phyloP scores from a whole-genome alignment of 495 filamentous ascomycete genomes.

The Aspergillus homomorphus region DNA sequence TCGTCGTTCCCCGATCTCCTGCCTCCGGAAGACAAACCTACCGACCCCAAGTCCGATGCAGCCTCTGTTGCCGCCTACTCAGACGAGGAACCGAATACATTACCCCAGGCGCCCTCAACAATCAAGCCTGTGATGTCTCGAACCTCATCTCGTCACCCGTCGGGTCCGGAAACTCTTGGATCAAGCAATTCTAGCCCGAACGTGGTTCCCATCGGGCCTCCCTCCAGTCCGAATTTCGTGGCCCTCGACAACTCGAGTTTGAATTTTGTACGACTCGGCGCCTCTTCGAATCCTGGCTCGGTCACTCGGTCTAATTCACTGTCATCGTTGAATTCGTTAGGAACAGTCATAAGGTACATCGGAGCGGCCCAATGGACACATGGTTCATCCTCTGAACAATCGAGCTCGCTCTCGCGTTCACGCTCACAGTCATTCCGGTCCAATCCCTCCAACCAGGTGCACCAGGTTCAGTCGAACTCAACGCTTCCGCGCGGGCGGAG shows the following conservation, averaged over 20 bases:
- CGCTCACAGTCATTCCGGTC: constrained; percentile 41
- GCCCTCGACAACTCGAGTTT: constrained; percentile 43
- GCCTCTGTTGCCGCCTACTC: constrained; percentile 30
- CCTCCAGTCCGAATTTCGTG: constrained; percentile 47
- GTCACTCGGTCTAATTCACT: constrained; percentile 43
- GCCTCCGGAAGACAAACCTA: constrained; percentile 25
- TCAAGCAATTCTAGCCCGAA: constrained; percentile 43
- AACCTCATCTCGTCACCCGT: constrained; percentile 24
- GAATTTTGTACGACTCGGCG: constrained; percentile 35
- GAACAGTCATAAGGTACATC: constrained; percentile 45
- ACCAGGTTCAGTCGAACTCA: constrained; percentile 32
- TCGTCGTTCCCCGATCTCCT: constrained; percentile 37
- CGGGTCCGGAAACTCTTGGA: constrained; percentile 19
- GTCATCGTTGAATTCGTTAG: constrained; percentile 48
- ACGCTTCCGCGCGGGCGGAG: constrained; percentile 27
- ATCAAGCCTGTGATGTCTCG: constrained; percentile 42
- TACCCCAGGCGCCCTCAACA: constrained; percentile 38
- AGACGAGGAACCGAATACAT: constrained; percentile 38
- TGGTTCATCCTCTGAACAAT: constrained; percentile 35
- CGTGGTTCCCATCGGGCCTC: constrained; percentile 39
- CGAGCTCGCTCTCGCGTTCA: constrained; percentile 31
- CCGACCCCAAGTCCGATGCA: constrained; percentile 21
- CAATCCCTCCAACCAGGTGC: constrained; percentile 34
- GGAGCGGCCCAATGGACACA: constrained; percentile 38
- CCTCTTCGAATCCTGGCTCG: constrained; percentile 37